These are phyloP conservation scores for Tolypocladium nubicola DNA, from an alignment of 2,329 filamentous ascomycete genomes.

Conservation along the genomic window DNA sequence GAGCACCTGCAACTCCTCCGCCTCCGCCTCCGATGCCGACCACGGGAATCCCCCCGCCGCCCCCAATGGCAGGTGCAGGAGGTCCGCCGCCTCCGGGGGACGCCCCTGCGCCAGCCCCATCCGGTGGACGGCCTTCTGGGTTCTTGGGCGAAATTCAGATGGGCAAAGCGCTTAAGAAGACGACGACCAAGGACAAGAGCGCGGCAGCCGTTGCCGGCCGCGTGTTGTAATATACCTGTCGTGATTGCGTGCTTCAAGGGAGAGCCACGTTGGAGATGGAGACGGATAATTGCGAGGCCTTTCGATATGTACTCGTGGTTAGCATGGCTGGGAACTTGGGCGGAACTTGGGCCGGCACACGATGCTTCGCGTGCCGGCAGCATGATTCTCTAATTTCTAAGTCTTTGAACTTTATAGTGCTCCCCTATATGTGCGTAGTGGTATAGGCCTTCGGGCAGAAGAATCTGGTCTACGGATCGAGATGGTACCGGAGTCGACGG, in stretches of 20 bases:
- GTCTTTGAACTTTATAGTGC: not conserved
- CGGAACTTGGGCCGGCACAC: not conserved
- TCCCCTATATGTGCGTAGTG: not conserved
- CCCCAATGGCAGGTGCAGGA: conserved; percentile 15
- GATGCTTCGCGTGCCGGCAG: not conserved
- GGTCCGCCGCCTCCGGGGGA: conserved; percentile 33
- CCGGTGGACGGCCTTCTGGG: conserved; percentile 42
- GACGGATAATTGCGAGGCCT: not conserved
- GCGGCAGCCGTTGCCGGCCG: conserved; percentile 60
- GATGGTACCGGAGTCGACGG: not conserved
- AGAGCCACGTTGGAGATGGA: not conserved
- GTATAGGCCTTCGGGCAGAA: not conserved
- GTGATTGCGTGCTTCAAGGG: not conserved
- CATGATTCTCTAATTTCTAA: not conserved
- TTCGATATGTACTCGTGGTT: not conserved
- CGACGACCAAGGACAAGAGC: conserved; percentile 81
- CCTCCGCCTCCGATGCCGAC: conserved; percentile 22
- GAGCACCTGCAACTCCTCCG: conserved; percentile 15
- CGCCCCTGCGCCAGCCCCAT: conserved; percentile 33
- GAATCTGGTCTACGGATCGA: not conserved
- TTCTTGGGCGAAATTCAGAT: conserved; percentile 76
- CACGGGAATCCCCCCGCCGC: conserved; percentile 26
- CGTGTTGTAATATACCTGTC: conserved; percentile 43
- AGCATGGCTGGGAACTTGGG: not conserved
- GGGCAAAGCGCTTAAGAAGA: conserved; percentile 74